Evolutionary conservation across 805 yeast species (phyloP).

Genomic region (Sugiyamaella lignohabitans): DNA sequence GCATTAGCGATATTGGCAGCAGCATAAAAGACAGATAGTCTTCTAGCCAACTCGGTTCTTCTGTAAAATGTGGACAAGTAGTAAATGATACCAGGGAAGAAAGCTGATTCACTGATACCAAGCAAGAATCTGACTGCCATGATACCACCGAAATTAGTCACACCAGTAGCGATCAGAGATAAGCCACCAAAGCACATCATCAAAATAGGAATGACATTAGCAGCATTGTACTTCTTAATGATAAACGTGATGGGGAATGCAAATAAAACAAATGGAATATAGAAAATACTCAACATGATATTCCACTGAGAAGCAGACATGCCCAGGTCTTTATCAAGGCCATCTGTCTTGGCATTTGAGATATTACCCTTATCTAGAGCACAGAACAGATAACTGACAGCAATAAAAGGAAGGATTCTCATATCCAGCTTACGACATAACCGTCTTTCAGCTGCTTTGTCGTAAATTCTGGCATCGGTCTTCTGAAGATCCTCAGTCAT

Average conservation of each 20-base stretch:
- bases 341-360: slow-evolving; percentile 45
- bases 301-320: slow-evolving; percentile 56
- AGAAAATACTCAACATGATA: slow-evolving; percentile 60
- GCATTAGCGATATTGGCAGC: slow-evolving; percentile 51
- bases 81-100: slow-evolving; percentile 45
- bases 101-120: slow-evolving; percentile 48
- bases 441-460: slow-evolving; percentile 23
- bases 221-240: slow-evolving; percentile 39
- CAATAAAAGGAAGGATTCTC: slow-evolving; percentile 40
- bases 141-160: slow-evolving; percentile 39
- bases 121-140: slow-evolving; percentile 43
- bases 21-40: slow-evolving; percentile 44
- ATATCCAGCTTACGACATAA: slow-evolving; percentile 37
- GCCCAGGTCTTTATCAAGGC: slow-evolving; percentile 39
- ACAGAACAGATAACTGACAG: slow-evolving; percentile 43
- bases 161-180: slow-evolving; percentile 36
- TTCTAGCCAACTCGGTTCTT: slow-evolving; percentile 42
- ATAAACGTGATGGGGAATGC: slow-evolving; percentile 39
- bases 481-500: neutral
- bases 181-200: slow-evolving; percentile 43
- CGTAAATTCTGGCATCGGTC: slow-evolving; percentile 16
- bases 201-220: slow-evolving; percentile 39
- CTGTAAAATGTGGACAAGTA: slow-evolving; percentile 44
- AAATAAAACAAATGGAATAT: slow-evolving; percentile 59
- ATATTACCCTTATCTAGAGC: slow-evolving; percentile 46